Evolutionary conservation across 2,329 filamentous ascomycete species (phyloP), one percentile per base, ranked within the genome.

Genomic region (Neofusicoccum sp.): DNA sequence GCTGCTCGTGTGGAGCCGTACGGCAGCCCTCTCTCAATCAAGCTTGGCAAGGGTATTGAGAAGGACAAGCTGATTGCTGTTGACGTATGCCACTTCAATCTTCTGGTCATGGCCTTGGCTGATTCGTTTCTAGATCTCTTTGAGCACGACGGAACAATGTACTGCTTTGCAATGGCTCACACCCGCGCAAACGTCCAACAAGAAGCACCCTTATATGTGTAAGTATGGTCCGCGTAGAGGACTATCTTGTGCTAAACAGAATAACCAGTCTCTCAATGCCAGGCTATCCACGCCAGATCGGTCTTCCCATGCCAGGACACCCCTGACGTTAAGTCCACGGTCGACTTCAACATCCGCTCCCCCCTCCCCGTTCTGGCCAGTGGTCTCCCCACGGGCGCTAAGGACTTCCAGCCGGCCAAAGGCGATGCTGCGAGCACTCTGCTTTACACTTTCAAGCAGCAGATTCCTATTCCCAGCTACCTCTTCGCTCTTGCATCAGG

Each of bases 231-330:
- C 16, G 4, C 36, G 6, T n/a, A 6, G 6, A 11, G 14, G 12
- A 16, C 12, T 7, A 6, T 14, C 14, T 16, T 5, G 16, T n/a
- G n/a, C 36, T 40, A 14, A 40, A n/a, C 3, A 2, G 36, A n/a
- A n/a, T 40, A 4, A 16, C 41, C 14, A 80, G 78, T 98, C 80
- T 96, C 91, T 45, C 95, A 98, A 79, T 96, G 93, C 75, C 93
- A 99, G 80, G 93, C 93, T 58, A 98, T 97, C 70, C 93, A 98
- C 70, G 91, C 91, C 44, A 87, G 95, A 63, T 96, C 92, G 49
- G 85, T 98, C 63, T 96, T 98, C 75, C 95, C 95, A 6, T 98
- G 93, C 76, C 93, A 98, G 79, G 95, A 99, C 72, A 98, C 95
- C 0, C 95, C 95, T 3, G 93, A 97, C 73, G 90, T 97, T 69